Evolutionary conservation across 495 filamentous ascomycete genomes (phyloP), one percentile per base, ranked within the genome.

Genomic region (Tuber magnatum): DNA sequence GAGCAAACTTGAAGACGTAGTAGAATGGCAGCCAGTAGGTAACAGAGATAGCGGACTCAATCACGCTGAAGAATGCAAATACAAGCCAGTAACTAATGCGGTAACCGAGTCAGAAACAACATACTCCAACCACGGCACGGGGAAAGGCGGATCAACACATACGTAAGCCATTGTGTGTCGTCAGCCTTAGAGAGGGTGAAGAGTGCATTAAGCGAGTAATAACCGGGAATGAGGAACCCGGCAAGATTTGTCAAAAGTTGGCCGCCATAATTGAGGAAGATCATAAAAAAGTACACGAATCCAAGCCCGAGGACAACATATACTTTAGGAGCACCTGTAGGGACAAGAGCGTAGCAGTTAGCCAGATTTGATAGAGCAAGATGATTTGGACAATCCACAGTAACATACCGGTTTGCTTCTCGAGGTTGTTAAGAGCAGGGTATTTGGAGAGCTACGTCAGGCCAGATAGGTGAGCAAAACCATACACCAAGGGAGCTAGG

Each of bases 11-110:
- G 91, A 98, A 98, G 86, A 94, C 95, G 86, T 93, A 99, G 90
- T 99, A 99, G 89, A 99, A 99, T 82, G 95, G 95, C 88, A 99
- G 94, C 95, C 95, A 99, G 89, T 99, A 99, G 68, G 96, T 92
- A 75, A 96, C 94, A 85, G 87, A 95, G 83, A 99, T 86, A 73
- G 92, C 89, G 82, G 93, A 96, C 90, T 99, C 95, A 84, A 97
- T 80, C 43, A 97, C 93, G 73, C 92, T 94, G 86, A 97, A 89
- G 86, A 97, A 93, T 76, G 93, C 89, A 83, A 93, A 98, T 48
- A 97, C 92, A 76, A 99, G 93, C 95, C 95, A 99, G 87, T 99
- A 98, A 68, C 80, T 82, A 68, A 76, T 40, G 74, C 77, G 74
- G 77, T 84, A 77, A 85, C 75, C 83, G 61, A 82, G 74, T 48